These are phyloP conservation scores for Chaetomiaceae sp. DNA, from an alignment of 2,329 filamentous ascomycete species.

Conservation along the genomic window DNA sequence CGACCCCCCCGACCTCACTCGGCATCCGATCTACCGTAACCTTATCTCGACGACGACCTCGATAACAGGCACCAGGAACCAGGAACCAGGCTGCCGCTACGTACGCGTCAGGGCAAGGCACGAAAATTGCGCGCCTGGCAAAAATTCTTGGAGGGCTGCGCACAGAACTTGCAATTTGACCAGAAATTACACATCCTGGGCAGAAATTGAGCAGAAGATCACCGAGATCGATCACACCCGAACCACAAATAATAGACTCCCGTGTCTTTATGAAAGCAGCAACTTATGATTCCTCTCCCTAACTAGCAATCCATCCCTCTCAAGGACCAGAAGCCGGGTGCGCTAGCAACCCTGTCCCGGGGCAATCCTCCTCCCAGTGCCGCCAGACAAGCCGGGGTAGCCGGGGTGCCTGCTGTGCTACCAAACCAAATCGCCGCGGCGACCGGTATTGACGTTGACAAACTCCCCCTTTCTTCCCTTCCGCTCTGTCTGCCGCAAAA, in stretches of 20 bases:
- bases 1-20: conserved; percentile 1
- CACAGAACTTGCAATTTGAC: neutral
- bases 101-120: neutral
- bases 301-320: too few species aligned
- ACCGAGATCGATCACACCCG: neutral
- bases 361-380: neutral
- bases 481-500: neutral
- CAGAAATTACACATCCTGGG: neutral
- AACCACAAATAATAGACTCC: neutral
- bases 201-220: neutral
- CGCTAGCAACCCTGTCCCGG: neutral
- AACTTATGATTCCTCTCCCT: neutral
- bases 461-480: neutral
- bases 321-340: conserved; percentile 1
- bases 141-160: neutral
- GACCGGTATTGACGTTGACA: neutral
- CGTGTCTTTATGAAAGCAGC: neutral
- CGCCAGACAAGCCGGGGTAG: neutral
- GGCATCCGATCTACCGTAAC: conserved; percentile 6
- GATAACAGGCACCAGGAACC: neutral
- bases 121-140: neutral
- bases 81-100: neutral
- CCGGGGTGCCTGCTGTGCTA: too few species aligned
- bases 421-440: neutral
- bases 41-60: conserved; percentile 1